Evolutionary conservation across 1,284 basidiomycete species (phyloP).

Genomic region (Boletus sp.): DNA sequence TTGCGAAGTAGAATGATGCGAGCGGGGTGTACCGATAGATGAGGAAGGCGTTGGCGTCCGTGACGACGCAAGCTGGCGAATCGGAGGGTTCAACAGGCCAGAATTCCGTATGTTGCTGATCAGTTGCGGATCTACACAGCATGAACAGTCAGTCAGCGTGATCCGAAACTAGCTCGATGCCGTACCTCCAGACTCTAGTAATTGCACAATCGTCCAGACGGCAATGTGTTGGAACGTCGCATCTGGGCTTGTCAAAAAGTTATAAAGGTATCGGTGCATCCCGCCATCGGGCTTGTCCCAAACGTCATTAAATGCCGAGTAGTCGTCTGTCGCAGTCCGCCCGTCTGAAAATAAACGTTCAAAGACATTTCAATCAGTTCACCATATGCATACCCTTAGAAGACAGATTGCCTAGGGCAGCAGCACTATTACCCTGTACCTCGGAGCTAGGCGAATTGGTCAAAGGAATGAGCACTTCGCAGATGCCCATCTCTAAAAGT

Average conservation of each 20-base stretch:
- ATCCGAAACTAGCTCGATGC: neutral
- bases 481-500: conserved; percentile 96
- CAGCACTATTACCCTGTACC: conserved; percentile 98
- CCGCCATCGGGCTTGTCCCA: conserved; percentile 98
- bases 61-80: conserved; percentile 75
- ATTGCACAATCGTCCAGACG: conserved; percentile 97
- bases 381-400: conserved; percentile 74
- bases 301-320: conserved; percentile 95
- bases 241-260: conserved; percentile 92
- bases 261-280: conserved; percentile 91
- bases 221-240: conserved; percentile 99
- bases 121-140: conserved; percentile 72
- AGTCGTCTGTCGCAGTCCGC: conserved; percentile 84
- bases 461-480: conserved; percentile 94
- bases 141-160: neutral
- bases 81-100: conserved; percentile 75
- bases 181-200: conserved; percentile 88
- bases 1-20: conserved; percentile 63
- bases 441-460: conserved; percentile 96
- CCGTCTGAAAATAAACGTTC: conserved; percentile 47
- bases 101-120: conserved; percentile 87
- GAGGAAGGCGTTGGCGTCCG: conserved; percentile 69
- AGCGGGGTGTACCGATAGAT: conserved; percentile 68
- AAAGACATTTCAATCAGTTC: neutral
- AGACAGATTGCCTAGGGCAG: conserved; percentile 94